phyloP scores from a whole-genome alignment of 1,139 yeast species.

The Oligophagozyma castellii region DNA sequence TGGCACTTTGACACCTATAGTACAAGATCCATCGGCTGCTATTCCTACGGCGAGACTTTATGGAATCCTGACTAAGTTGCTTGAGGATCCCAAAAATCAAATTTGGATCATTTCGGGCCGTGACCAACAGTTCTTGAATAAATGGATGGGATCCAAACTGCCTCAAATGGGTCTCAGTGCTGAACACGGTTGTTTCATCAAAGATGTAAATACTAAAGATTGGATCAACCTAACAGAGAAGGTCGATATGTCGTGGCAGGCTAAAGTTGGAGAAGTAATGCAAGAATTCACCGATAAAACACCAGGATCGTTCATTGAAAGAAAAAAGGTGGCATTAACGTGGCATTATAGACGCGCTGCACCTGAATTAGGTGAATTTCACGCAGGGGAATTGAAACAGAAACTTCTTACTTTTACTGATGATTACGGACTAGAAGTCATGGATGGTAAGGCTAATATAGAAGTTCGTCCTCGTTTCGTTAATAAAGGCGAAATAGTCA shows the following conservation, averaged over 20 bases:
- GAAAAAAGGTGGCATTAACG: conserved; percentile 84
- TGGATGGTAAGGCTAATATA: conserved; percentile 92
- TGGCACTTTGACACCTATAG: conserved; percentile 94
- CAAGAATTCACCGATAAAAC: conserved; percentile 69
- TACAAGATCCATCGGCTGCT: conserved; percentile 95
- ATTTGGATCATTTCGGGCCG: conserved; percentile 96
- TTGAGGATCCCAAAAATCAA: conserved; percentile 67
- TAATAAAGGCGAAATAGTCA: conserved; percentile 94
- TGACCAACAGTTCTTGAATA: conserved; percentile 78
- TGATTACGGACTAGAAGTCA: conserved; percentile 82
- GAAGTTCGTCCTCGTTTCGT: conserved; percentile 92
- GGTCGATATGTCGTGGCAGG: conserved; percentile 91
- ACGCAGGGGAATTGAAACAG: conserved; percentile 60
- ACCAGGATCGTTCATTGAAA: conserved; percentile 80
- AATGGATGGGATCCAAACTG: conserved; percentile 66
- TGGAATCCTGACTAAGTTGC: conserved; percentile 42
- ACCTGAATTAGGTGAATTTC: conserved; percentile 81
- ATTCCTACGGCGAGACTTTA: conserved; percentile 72
- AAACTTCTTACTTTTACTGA: conserved; percentile 51
- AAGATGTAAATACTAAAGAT: conserved; percentile 40
- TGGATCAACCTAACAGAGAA: conserved; percentile 82
- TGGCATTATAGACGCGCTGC: conserved; percentile 97
- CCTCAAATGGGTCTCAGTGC: conserved; percentile 70
- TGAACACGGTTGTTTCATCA: conserved; percentile 94
- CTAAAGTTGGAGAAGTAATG: conserved; percentile 61